Evolutionary conservation across 2,329 filamentous ascomycete genomes (phyloP).

Genomic region (Hypoxylon sp.): DNA sequence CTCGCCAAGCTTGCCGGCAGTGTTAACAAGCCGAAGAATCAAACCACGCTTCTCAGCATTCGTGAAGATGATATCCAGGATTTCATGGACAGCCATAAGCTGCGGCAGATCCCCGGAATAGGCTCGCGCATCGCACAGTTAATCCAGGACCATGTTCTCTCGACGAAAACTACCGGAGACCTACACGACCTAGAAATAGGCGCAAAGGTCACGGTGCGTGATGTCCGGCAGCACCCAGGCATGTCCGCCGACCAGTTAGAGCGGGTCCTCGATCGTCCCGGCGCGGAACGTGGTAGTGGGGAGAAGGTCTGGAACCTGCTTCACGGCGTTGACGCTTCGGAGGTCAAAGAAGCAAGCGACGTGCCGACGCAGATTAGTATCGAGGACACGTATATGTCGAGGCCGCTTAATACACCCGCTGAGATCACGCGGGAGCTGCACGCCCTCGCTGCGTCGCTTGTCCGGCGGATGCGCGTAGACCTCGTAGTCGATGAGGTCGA

Average conservation of each 20-base stretch:
- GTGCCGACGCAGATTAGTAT: constrained; percentile 92
- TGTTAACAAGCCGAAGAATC: constrained; percentile 86
- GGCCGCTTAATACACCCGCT: constrained; percentile 73
- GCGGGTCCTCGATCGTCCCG: constrained; percentile 76
- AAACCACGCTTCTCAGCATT: constrained; percentile 84
- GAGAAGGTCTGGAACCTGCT: constrained; percentile 80
- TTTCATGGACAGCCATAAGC: constrained; percentile 82
- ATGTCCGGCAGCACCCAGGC: constrained; percentile 72
- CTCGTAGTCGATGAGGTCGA: constrained; percentile 67
- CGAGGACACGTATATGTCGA: constrained; percentile 85
- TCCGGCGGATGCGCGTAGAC: constrained; percentile 84
- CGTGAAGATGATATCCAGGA: constrained; percentile 66
- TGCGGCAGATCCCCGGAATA: constrained; percentile 87
- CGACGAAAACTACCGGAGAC: constrained; percentile 50
- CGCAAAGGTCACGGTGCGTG: constrained; percentile 69
- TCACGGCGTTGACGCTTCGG: constrained; percentile 81
- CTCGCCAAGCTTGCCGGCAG: constrained; percentile 87
- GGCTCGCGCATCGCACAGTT: constrained; percentile 82
- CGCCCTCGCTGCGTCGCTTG: constrained; percentile 76
- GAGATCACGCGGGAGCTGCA: constrained; percentile 76
- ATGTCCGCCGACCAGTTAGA: constrained; percentile 77
- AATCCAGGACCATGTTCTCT: constrained; percentile 70
- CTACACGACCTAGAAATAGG: constrained; percentile 56
- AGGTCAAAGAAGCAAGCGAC: constrained; percentile 78
- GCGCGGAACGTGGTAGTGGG: constrained; percentile 78